Conservation (phyloP, 768 basidiomycete genomes). For the Pseudohyphozyma bogoriensis region DNA sequence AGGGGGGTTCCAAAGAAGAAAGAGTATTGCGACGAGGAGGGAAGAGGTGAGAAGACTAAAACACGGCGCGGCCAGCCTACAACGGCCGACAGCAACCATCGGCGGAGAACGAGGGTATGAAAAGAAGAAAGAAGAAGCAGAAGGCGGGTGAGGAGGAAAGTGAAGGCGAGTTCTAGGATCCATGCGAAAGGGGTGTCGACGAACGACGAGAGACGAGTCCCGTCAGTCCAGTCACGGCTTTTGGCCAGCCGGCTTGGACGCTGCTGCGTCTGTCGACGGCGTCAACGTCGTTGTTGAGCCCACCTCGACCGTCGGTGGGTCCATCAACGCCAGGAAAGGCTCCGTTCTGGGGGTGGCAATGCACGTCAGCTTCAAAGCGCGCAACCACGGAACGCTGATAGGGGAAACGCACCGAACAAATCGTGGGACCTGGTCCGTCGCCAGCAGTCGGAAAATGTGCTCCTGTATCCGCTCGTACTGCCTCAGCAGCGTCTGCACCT, state of each 20-base stretch:
- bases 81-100: too few relatives aligned
- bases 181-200: too few relatives aligned
- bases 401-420: constrained; percentile 22
- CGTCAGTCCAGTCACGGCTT: background rate
- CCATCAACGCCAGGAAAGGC: constrained; percentile 25
- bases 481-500: constrained; percentile 82
- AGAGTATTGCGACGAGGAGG: too few relatives aligned
- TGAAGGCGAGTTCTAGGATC: too few relatives aligned
- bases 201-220: background rate
- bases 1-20: too few relatives aligned
- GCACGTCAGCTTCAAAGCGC: background rate
- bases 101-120: too few relatives aligned
- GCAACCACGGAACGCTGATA: background rate
- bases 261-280: background rate
- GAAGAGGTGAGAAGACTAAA: too few relatives aligned
- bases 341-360: constrained; percentile 9
- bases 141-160: too few relatives aligned
- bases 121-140: too few relatives aligned
- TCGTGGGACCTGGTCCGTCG: constrained; percentile 98
- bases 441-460: constrained; percentile 95
- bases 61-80: too few relatives aligned
- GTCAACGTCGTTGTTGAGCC: background rate
- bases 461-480: constrained; percentile 93
- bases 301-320: constrained; percentile 11
- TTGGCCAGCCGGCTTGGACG: background rate